phyloP scores from a whole-genome alignment of 768 basidiomycete species.

The Lentinus tigrinus region DNA sequence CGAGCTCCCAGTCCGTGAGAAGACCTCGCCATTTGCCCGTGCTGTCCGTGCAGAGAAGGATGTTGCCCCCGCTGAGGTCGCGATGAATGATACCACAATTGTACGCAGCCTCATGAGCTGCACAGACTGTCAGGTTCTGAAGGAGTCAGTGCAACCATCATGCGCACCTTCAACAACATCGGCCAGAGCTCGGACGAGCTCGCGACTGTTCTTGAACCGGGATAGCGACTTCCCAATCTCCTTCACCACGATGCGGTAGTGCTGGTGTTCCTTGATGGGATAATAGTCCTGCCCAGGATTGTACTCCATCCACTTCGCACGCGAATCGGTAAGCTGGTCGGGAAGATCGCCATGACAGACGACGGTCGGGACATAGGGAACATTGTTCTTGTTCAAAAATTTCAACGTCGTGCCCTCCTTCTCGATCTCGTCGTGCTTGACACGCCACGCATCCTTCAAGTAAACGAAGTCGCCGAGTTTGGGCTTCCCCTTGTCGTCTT shows the following conservation, averaged over 20 bases:
- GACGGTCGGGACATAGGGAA: neutral
- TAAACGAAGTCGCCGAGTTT: constrained; percentile 12
- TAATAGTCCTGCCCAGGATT: neutral
- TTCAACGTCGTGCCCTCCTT: constrained; percentile 3
- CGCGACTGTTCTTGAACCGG: neutral
- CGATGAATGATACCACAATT: neutral
- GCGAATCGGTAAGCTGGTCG: neutral
- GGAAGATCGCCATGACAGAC: constrained; percentile 4
- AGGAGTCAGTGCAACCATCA: neutral
- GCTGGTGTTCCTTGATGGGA: constrained; percentile 2
- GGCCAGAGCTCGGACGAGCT: neutral
- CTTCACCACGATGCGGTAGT: constrained; percentile 15
- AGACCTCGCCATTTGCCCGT: neutral
- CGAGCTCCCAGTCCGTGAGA: constrained; percentile 14
- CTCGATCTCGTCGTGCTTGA: neutral
- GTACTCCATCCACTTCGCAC: neutral
- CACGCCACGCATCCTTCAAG: constrained; percentile 17
- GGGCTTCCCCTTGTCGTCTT: too few relatives aligned
- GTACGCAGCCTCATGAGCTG: constrained; percentile 2
- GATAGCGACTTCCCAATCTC: constrained; percentile 10
- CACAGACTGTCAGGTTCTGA: too few relatives aligned
- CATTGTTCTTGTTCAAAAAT: neutral
- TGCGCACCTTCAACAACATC: neutral
- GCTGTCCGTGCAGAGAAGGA: neutral
- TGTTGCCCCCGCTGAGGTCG: constrained; percentile 10